A percentile compares a stretch with the other conserved stretches of the same genome.
Conservation (phyloP, 148 eudicot species). For the Nyssa sinensis region DNA sequence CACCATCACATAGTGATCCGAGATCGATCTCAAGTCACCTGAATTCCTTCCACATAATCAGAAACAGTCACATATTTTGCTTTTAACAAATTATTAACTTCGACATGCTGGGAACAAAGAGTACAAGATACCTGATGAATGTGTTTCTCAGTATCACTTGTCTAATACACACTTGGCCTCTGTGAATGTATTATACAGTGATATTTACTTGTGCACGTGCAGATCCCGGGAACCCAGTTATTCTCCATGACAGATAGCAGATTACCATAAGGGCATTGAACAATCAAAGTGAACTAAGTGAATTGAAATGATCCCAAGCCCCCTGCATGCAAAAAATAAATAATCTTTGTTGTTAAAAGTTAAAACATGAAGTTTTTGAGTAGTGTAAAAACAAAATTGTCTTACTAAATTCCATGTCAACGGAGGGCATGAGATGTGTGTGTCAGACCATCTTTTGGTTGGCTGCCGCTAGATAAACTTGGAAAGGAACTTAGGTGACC, state of each 20-base stretch:
- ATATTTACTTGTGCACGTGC: slow-evolving; percentile 21
- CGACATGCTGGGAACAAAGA: not conserved
- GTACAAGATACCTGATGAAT: not conserved
- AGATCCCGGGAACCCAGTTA: not conserved
- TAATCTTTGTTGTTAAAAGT: not conserved
- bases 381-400: too few species aligned
- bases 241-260: not conserved
- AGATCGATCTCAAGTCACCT: too few species aligned
- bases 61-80: too few species aligned
- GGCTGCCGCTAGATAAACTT: too few species aligned
- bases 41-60: too few species aligned
- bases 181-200: slow-evolving; percentile 4
- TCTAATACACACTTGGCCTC: not conserved
- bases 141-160: slow-evolving; percentile 26
- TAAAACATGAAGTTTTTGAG: not conserved
- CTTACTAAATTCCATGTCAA: not conserved
- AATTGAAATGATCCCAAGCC: slow-evolving; percentile 78
- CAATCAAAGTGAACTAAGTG: slow-evolving; percentile 40
- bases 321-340: slow-evolving; percentile 37
- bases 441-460: too few species aligned
- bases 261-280: slow-evolving; percentile 1
- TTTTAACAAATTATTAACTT: too few species aligned
- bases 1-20: too few species aligned
- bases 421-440: too few species aligned
- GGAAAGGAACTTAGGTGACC: too few species aligned